Evolutionary conservation across 2,329 filamentous ascomycete genomes (phyloP), one percentile per base, ranked within the genome.

Genomic region (Talaromyces sp.): DNA sequence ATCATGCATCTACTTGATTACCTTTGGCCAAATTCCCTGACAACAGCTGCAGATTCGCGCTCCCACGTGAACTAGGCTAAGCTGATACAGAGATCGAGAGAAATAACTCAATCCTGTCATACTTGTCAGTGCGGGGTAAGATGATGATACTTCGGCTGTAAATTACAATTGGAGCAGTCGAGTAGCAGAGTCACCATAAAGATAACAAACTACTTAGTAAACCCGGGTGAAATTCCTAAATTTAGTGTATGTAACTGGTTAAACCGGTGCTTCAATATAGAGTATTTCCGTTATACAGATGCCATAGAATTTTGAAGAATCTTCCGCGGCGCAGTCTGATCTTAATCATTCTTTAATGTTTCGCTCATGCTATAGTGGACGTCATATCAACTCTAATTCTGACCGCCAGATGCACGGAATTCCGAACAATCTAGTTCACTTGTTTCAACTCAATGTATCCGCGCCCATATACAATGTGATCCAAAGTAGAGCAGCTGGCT

Each of bases 401-500:
- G 77, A 82, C 27, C 79, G 81, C 57, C 85, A 84, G 68, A 90
- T 97, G 74, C 76, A 81, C 37, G 87, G 87, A 64, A 84, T 97
- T 73, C 88, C 85, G 74, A 69, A 85, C 54, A 83, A 91, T 70
- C 73, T 88, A 3, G 90, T 90, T 74, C 86, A 87, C 64, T 81
- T 88, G 19, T 84, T 85, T 2, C 92, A 97, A 80, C 81, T 97
- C 69, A 83, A 82, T 64, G 87, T 92, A 63, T 88, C 87, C 16
- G 85, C 92, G 0, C 92, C 93, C 0, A 80, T 85, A 63, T 90
- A 96, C 76, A 84, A 83, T 54, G 91, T 97, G 19, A 85, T 97
- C 33, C 89, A 93, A 75, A 90, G 86, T 78, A 94, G 92, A 2
- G 92, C 91, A 65, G 83, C 86, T 56, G 90, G 87, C 35, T 97